These are phyloP conservation scores for Striga hermonthica DNA, from an alignment of 305 asterid genomes.

Conservation along the genomic window DNA sequence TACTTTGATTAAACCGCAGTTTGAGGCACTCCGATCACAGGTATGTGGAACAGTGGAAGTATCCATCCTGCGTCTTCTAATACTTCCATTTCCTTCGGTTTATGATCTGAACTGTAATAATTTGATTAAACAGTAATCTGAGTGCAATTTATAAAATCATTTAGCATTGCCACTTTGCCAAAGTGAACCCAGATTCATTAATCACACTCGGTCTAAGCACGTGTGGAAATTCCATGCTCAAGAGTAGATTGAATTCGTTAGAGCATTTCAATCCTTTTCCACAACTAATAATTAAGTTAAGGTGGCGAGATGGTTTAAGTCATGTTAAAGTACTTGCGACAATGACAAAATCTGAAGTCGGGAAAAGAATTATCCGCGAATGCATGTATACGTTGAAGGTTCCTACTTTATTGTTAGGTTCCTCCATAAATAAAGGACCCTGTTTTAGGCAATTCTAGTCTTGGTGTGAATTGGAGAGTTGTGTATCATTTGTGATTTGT, in stretches of 20 bases:
- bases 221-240: background rate
- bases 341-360: background rate
- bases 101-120: conserved; percentile 4
- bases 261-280: background rate
- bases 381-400: background rate
- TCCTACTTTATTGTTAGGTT: background rate
- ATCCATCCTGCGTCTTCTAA: background rate
- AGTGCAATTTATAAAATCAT: background rate
- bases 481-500: background rate
- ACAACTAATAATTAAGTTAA: background rate
- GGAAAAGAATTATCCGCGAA: background rate
- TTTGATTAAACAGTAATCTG: background rate
- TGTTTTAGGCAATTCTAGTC: background rate
- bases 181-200: background rate
- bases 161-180: background rate
- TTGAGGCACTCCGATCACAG: conserved; percentile 92
- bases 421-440: background rate
- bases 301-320: too few relatives aligned
- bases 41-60: conserved; percentile 47
- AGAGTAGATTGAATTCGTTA: background rate
- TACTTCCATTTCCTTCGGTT: background rate
- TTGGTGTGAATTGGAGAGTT: too few relatives aligned
- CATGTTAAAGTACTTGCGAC: too few relatives aligned
- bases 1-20: conserved; percentile 89
- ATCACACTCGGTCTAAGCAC: background rate